These are phyloP conservation scores for Fagus crenata DNA, from an alignment of 306 rosid species.

Conservation along the genomic window DNA sequence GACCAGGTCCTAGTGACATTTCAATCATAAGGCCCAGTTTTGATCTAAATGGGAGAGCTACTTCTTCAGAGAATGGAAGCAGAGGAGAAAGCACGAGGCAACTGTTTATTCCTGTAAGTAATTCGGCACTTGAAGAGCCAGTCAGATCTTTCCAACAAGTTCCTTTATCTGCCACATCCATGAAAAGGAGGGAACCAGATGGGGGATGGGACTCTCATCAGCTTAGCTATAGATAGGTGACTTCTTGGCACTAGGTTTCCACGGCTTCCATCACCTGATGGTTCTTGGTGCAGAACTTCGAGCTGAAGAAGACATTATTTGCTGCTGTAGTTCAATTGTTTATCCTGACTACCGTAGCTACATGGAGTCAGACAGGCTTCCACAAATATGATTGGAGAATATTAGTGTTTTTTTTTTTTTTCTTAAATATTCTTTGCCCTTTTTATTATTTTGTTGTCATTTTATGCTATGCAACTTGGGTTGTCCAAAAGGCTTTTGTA, in stretches of 20 bases:
- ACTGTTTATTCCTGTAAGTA: slow-evolving; percentile 10
- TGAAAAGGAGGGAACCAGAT: slow-evolving; percentile 42
- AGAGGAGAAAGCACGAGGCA: slow-evolving; percentile 27
- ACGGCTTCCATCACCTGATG: not conserved
- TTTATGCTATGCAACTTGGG: slow-evolving; percentile 13
- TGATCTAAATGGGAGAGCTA: slow-evolving; percentile 9
- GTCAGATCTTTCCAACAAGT: slow-evolving; percentile 27
- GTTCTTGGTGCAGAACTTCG: not conserved
- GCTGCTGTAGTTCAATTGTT: slow-evolving; percentile 21
- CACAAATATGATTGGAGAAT: slow-evolving; percentile 18
- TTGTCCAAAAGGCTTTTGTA: slow-evolving; percentile 23
- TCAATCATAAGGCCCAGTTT: slow-evolving; percentile 12
- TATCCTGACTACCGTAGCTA: slow-evolving; percentile 23
- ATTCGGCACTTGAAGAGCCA: slow-evolving; percentile 25
- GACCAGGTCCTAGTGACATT: slow-evolving; percentile 20
- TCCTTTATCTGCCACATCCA: slow-evolving; percentile 13
- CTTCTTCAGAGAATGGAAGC: slow-evolving; percentile 20
- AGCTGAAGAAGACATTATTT: slow-evolving; percentile 14
- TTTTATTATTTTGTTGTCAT: slow-evolving; percentile 1
- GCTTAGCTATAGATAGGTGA: slow-evolving; percentile 20
- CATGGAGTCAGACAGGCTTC: slow-evolving; percentile 15
- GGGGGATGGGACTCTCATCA: slow-evolving; percentile 42
- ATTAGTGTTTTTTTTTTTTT: slow-evolving; percentile 9
- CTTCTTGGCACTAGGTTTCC: slow-evolving; percentile 29
- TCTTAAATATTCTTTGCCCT: slow-evolving; percentile 21